Conservation (phyloP, 345 rosid genomes). For the Gossypium rotundifolium region DNA sequence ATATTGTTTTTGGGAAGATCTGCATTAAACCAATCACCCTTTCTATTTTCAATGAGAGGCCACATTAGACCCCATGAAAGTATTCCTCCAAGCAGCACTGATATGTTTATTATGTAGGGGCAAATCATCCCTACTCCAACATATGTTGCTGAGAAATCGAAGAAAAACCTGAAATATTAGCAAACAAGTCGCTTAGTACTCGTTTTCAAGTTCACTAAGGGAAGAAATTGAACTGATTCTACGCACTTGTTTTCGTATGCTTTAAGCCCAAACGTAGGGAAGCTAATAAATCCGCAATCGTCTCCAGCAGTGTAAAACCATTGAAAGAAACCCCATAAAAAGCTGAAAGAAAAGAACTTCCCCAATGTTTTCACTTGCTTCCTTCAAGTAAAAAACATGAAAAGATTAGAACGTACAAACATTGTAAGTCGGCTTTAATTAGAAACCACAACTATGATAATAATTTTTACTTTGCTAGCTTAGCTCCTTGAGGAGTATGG, state of each 20-base stretch:
- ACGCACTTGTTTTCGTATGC: conserved; percentile 54
- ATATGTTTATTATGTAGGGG: conserved; percentile 55
- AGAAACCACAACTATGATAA: not conserved
- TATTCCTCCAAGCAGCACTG: conserved; percentile 60
- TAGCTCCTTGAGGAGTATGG: conserved; percentile 79
- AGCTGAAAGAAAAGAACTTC: conserved; percentile 71
- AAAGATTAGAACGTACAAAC: not conserved
- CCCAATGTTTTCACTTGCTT: conserved; percentile 29
- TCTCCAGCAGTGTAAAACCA: conserved; percentile 75
- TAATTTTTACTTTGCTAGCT: conserved; percentile 56
- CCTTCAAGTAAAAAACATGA: not conserved
- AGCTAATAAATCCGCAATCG: conserved; percentile 51
- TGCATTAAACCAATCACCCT: conserved; percentile 56
- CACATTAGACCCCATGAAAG: conserved; percentile 84
- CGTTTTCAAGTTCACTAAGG: not conserved
- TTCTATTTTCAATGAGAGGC: conserved; percentile 61
- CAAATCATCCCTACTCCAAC: conserved; percentile 93
- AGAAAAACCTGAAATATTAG: conserved; percentile 55
- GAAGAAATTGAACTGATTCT: not conserved
- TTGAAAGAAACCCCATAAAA: conserved; percentile 84
- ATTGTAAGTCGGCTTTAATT: not conserved
- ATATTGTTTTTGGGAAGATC: conserved; percentile 32
- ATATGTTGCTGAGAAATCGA: conserved; percentile 77
- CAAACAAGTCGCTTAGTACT: not conserved
- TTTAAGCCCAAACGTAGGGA: conserved; percentile 75